Percentiles rank a stretch among this genome's conserved stretches.
Conservation (phyloP, 2,329 filamentous ascomycete species). For the Fusarium mundagurra region DNA sequence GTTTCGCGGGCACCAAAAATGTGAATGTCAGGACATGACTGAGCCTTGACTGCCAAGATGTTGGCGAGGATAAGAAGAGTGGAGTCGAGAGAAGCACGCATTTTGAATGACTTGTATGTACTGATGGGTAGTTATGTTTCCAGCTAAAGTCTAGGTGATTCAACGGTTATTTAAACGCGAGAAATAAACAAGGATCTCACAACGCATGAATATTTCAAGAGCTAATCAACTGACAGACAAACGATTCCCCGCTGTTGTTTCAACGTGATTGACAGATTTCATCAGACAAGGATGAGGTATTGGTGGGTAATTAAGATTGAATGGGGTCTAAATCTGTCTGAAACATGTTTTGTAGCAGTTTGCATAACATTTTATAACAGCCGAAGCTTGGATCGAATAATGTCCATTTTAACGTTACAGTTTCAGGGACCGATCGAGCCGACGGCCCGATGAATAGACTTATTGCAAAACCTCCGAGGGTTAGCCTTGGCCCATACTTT, state of each 20-base stretch:
- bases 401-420: neutral
- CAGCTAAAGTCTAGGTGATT: fast-evolving
- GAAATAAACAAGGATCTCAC: neutral
- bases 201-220: neutral
- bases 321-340: neutral
- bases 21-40: slow-evolving; percentile 54
- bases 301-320: neutral
- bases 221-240: neutral
- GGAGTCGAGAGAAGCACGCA: slow-evolving; percentile 16
- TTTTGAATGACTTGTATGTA: neutral
- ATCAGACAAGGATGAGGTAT: neutral
- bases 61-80: slow-evolving; percentile 17
- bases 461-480: fast-evolving
- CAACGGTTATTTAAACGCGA: neutral
- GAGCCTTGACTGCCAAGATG: slow-evolving; percentile 7
- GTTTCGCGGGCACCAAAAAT: slow-evolving; percentile 60
- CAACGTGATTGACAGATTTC: neutral
- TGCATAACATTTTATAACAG: neutral
- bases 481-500: neutral
- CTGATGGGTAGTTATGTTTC: neutral
- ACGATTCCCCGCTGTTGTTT: neutral
- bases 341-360: slow-evolving; percentile 3
- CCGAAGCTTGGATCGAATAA: neutral
- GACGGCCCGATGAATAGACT: neutral
- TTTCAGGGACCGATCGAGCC: neutral